Base-by-base conservation (phyloP, 2,329 filamentous ascomycete genomes). In the Davidsoniella eucalypti region DNA sequence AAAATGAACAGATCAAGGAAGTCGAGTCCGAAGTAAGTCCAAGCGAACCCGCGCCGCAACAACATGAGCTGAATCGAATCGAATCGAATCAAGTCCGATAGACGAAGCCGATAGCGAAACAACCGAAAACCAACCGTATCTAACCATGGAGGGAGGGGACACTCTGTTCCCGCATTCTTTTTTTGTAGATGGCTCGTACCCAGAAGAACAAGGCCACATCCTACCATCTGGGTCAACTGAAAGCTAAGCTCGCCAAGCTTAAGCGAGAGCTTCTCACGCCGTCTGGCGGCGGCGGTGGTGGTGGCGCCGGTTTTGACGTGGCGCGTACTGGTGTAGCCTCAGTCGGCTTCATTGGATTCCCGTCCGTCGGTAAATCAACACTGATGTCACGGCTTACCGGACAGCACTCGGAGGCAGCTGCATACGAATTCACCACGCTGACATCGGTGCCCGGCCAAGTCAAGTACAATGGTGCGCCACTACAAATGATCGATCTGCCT, bases 361-460 rank as follows among this genome's bases (percentile, higher is more conserved):
- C 92, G 1, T 98, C 92, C 1, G 92, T 98, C 55, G 92, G 92
- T 55, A 98, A 98, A 70, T 94, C 87, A 75, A 98, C 92, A 47
- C 73, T 98, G 60, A 95, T 98, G 88, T 94, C 82, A 63, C 80
- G 73, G 61, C 69, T 98, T 63, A 98, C 92, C 41, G 92, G 92
- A 48, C 90, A 95, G 67, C 90, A 98, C 64, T 96, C 90, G 2
- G 92, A 98, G 72, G 90, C 80, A 51, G 92, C 92, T 16, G 92
- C 90, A 48, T 98, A 98, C 68, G 92, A 98, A 65, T 98, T 98
- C 71, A 98, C 92, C 57, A 98, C 92, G 50, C 74, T 98, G 64
- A 98, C 92, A 36, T 95, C 90, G 43, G 92, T 98, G 45, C 92
- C 92, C 40, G 92, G 92, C 49, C 92, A 96, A 69, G 87, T 98